Base-by-base conservation (phyloP, 2,329 filamentous ascomycete genomes). In the Neobulgaria alba region DNA sequence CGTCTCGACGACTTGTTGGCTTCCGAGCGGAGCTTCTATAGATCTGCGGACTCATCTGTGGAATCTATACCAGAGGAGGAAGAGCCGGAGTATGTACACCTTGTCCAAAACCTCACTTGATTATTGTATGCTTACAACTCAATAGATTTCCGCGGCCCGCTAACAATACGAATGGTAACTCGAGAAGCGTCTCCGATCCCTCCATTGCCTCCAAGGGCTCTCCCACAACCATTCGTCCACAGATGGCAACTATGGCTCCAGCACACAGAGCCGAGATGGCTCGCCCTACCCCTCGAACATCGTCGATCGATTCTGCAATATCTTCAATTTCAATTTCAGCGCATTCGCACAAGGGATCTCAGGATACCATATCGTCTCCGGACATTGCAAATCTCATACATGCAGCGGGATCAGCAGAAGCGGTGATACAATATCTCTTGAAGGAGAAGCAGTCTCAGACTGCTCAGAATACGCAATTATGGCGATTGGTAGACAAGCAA, bases 401-500 rank as follows among this genome's bases (percentile, higher is more conserved):
- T 55, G 77, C 87, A 21, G 89, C 89, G 18, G 92, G 90, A 37
- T 94, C 87, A 38, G 74, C 89, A 12, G 90, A 98, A 60, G 85
- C 85, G 4, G 83, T 93, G 4, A 86, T 98, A 45, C 77, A 87
- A 52, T 86, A 92, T 55, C 67, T 98, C 36, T 67, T 95, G 49
- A 93, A 85, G 59, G 92, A 98, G 59, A 96, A 95, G 62, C 79
- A 90, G 48, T 84, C 86, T 36, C 84, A 88, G 40, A 77, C 85
- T 4, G 82, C 86, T 52, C 92, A 96, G 58, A 96, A 96, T 59
- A 72, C 81, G 14, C 90, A 98, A 61, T 67, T 98, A 55, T 98
- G 92, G 92, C 82, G 88, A 37, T 67, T 98, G 34, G 88, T 98
- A 36, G 90, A 96, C 61, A 96, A 98, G 67, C 92, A 98, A 63